Conservation (phyloP, 305 asterid species). For the Solanum chacoense region DNA sequence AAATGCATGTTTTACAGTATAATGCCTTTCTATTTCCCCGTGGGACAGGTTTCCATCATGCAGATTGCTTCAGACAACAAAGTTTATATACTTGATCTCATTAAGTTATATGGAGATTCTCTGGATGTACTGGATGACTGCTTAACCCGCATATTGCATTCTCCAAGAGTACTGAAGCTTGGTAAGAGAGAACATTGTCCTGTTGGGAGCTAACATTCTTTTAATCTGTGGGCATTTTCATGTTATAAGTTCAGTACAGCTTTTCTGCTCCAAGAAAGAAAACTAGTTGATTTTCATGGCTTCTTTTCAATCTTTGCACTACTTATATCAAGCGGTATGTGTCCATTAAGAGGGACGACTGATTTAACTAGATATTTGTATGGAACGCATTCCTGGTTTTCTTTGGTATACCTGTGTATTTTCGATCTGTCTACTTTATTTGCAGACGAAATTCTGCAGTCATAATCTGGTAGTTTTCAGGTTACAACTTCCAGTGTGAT, state of each 20-base stretch:
- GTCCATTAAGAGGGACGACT: background rate
- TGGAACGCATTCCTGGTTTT: background rate
- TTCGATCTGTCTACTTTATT: background rate
- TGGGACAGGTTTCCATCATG: conserved; percentile 83
- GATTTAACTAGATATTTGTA: background rate
- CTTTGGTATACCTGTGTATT: background rate
- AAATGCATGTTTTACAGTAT: background rate
- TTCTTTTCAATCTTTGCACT: background rate
- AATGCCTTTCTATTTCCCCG: background rate
- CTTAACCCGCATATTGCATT: conserved; percentile 63
- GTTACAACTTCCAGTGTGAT: conserved; percentile 92
- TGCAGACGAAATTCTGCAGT: conserved; percentile 6
- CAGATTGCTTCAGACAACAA: conserved; percentile 85
- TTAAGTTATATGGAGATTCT: conserved; percentile 54
- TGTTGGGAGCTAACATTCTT: background rate
- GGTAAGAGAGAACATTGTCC: conserved; percentile 36
- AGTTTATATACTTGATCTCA: conserved; percentile 83
- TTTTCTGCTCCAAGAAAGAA: background rate
- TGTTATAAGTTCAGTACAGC: background rate
- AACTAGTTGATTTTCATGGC: background rate
- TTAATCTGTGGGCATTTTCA: background rate
- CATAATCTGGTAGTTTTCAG: conserved; percentile 27
- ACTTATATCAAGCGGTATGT: background rate
- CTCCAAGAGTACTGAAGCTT: conserved; percentile 78
- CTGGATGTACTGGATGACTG: conserved; percentile 66